A percentile compares a stretch with the other conserved stretches of the same genome.
These are phyloP conservation scores for Paratrypanosoma confusum DNA, from an alignment of 208 protist species.

Conservation along the genomic window DNA sequence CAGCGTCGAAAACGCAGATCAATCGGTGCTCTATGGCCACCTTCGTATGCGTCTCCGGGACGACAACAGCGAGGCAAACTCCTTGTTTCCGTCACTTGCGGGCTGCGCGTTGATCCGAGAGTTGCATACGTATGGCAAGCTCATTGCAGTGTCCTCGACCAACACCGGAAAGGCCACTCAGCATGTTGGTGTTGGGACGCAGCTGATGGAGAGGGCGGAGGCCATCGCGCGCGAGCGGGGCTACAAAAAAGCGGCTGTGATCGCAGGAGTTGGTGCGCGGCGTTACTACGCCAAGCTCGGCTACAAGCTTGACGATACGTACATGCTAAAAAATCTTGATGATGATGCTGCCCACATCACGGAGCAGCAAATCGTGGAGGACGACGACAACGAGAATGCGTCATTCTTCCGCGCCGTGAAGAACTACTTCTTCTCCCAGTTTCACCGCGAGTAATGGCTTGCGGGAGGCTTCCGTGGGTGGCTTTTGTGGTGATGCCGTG, in stretches of 20 bases:
- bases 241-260: conserved; percentile 90
- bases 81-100: conserved; percentile 83
- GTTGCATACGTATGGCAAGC: conserved; percentile 95
- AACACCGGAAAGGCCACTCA: conserved; percentile 91
- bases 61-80: conserved; percentile 23
- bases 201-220: conserved; percentile 98
- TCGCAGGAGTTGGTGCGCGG: conserved; percentile 96
- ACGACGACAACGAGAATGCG: conserved; percentile 73
- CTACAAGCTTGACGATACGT: conserved; percentile 84
- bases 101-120: conserved; percentile 95
- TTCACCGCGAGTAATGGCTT: no score
- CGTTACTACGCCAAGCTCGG: conserved; percentile 98
- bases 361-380: conserved; percentile 58
- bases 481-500: no score
- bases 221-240: conserved; percentile 88
- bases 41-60: conserved; percentile 76
- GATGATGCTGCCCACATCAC: conserved; percentile 19
- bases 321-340: conserved; percentile 74
- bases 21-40: conserved; percentile 79
- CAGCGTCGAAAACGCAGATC: conserved; percentile 69
- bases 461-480: no score
- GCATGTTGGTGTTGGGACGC: conserved; percentile 95
- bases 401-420: conserved; percentile 45
- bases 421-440: no score
- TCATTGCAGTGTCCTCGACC: conserved; percentile 51